Percentiles rank a stretch among this genome's conserved stretches.
Evolutionary conservation across 768 basidiomycete species (phyloP).

Genomic region (Tylopilus sp.): DNA sequence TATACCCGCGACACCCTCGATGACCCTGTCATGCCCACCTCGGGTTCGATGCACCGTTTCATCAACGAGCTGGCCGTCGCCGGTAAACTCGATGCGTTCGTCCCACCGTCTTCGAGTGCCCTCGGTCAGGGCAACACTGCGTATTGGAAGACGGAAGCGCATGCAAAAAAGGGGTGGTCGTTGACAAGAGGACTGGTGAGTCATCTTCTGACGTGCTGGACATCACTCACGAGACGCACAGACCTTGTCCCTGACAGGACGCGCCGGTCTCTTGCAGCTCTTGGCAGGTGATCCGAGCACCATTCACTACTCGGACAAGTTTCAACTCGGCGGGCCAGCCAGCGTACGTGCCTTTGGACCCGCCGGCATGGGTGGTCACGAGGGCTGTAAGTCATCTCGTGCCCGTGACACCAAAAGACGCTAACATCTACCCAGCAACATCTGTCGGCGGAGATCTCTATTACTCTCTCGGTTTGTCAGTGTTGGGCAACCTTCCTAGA

Average conservation of each 20-base stretch:
- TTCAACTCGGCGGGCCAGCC: constrained; percentile 90
- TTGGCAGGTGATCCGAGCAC: constrained; percentile 43
- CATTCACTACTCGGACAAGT: constrained; percentile 72
- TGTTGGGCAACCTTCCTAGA: constrained; percentile 69
- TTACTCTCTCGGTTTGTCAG: constrained; percentile 73
- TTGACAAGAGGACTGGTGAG: constrained; percentile 21
- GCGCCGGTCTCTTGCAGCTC: constrained; percentile 68
- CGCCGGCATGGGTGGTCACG: constrained; percentile 75
- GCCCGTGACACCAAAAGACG: background rate
- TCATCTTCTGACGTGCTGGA: background rate
- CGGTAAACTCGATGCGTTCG: constrained; percentile 20
- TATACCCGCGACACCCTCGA: constrained; percentile 55
- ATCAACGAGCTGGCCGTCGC: constrained; percentile 21
- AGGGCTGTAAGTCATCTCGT: constrained; percentile 50
- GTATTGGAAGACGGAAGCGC: constrained; percentile 25
- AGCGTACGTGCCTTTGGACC: constrained; percentile 75
- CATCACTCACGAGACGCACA: constrained; percentile 30
- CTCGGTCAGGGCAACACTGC: constrained; percentile 25
- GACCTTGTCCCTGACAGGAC: constrained; percentile 72
- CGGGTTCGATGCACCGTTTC: constrained; percentile 21
- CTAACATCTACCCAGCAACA: constrained; percentile 51
- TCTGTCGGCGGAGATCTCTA: constrained; percentile 80
- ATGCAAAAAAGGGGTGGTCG: constrained; percentile 23
- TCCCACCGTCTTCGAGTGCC: background rate
- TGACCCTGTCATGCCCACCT: constrained; percentile 26